Base-by-base conservation (phyloP, 495 filamentous ascomycete genomes). In the Neurospora discreta region DNA sequence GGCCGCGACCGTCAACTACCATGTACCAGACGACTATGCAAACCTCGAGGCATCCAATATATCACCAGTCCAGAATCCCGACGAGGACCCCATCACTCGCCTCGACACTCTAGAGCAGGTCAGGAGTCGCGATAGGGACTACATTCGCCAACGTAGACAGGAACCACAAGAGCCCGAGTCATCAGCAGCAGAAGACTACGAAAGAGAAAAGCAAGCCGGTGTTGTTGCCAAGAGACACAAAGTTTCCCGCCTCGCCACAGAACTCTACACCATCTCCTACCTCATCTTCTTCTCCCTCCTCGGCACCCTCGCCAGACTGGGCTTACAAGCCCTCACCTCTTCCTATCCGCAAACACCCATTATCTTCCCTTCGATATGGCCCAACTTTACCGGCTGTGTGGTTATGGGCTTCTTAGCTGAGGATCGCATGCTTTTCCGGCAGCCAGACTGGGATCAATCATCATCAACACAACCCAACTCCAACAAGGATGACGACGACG, bases 281-380 rank as follows among this genome's bases (percentile, higher is more conserved):
- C 89, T 98, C 18, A 86, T 94, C 68, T 83, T 97, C 78, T 98
- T 98, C 83, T 89, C 93, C 69, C 89, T 98, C 71, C 80, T 95
- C 42, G 95, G 95, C 40, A 97, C 94, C 2, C 87, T 98, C 39
- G 88, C 93, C 13, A 87, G 95, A 11, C 86, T 98, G 0, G 94
- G 93, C 30, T 82, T 98, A 3, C 89, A 94, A 77, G 89, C 91
- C 65, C 81, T 99, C 36, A 95, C 93, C 5, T 88, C 87, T 73
- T 95, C 87, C 71, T 98, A 97, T 81, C 87, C 90, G 11, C 91
- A 91, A 26, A 87, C 92, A 0, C 94, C 94, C 5, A 82, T 94
- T 38, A 82, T 89, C 4, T 93, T 90, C 40, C 83, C 88, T 52
- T 89, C 93, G 4, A 81, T 97, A 39, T 99, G 95, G 95, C 91